Conservation (phyloP, 345 rosid species). For the Hevea brasiliensis region DNA sequence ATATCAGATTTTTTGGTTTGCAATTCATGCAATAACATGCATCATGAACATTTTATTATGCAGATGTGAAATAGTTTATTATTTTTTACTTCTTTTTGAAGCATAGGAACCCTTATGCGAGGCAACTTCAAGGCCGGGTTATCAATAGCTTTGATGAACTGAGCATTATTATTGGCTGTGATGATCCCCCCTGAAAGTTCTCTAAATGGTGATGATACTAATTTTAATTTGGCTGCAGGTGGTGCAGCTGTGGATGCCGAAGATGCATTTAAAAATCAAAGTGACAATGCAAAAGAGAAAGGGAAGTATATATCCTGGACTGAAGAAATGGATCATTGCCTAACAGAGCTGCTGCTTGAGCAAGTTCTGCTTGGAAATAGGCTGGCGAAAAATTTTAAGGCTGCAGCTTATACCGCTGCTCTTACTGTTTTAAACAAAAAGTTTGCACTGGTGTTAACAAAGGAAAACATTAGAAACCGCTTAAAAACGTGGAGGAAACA, state of each 20-base stretch:
- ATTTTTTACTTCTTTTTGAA: too few relatives aligned
- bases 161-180: constrained; percentile 12
- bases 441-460: constrained; percentile 10
- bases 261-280: not conserved
- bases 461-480: constrained; percentile 17
- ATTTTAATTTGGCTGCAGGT: constrained; percentile 12
- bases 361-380: constrained; percentile 22
- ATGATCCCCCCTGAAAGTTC: constrained; percentile 15
- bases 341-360: too few relatives aligned
- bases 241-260: too few relatives aligned
- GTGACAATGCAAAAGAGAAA: constrained; percentile 12
- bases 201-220: constrained; percentile 2
- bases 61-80: too few relatives aligned
- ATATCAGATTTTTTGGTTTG: too few relatives aligned
- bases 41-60: too few relatives aligned
- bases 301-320: constrained; percentile 14
- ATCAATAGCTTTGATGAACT: too few relatives aligned
- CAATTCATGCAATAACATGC: too few relatives aligned
- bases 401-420: constrained; percentile 15
- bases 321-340: too few relatives aligned
- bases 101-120: too few relatives aligned
- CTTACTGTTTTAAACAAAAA: constrained; percentile 17
- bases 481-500: constrained; percentile 22
- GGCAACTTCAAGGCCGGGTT: too few relatives aligned
- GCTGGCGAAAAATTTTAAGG: constrained; percentile 18